Percentiles rank a stretch among this genome's conserved stretches.
Evolutionary conservation across 306 rosid genomes (phyloP).

Genomic region (Medicago arabica): DNA sequence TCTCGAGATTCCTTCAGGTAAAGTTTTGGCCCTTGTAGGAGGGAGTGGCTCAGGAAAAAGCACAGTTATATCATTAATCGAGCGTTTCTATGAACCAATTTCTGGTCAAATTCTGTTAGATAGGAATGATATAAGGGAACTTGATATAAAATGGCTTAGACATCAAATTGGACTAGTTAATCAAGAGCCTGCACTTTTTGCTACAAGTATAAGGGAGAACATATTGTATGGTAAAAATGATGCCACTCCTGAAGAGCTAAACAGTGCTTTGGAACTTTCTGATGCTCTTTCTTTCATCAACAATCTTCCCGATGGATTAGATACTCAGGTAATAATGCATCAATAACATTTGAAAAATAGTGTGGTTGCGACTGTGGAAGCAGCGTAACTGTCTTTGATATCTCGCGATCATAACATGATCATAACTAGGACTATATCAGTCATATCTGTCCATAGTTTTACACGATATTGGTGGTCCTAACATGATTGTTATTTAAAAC

Average conservation of each 20-base stretch:
- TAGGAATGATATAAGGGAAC: slow-evolving; percentile 56
- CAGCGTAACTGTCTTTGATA: neutral
- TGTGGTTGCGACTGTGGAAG: neutral
- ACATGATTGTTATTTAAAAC: neutral
- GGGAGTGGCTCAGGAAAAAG: slow-evolving; percentile 97
- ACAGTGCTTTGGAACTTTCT: slow-evolving; percentile 69
- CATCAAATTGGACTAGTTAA: slow-evolving; percentile 82
- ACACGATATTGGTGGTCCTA: no score
- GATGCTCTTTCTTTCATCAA: slow-evolving; percentile 77
- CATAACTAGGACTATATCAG: neutral
- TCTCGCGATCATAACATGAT: neutral
- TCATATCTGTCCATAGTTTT: neutral
- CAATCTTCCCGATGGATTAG: slow-evolving; percentile 87
- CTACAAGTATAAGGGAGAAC: slow-evolving; percentile 84
- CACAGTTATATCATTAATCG: slow-evolving; percentile 78
- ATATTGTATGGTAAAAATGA: slow-evolving; percentile 82
- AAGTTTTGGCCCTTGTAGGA: slow-evolving; percentile 88
- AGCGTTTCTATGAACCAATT: slow-evolving; percentile 86
- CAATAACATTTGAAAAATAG: neutral
- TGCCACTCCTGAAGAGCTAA: slow-evolving; percentile 73
- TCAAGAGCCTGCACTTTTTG: slow-evolving; percentile 94
- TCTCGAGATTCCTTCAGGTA: slow-evolving; percentile 80
- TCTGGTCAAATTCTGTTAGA: slow-evolving; percentile 76
- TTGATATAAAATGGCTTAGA: slow-evolving; percentile 88
- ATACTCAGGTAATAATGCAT: slow-evolving; percentile 69